Base-by-base conservation (phyloP, 2,329 filamentous ascomycete genomes). In the Raffaelea ambrosiae region DNA sequence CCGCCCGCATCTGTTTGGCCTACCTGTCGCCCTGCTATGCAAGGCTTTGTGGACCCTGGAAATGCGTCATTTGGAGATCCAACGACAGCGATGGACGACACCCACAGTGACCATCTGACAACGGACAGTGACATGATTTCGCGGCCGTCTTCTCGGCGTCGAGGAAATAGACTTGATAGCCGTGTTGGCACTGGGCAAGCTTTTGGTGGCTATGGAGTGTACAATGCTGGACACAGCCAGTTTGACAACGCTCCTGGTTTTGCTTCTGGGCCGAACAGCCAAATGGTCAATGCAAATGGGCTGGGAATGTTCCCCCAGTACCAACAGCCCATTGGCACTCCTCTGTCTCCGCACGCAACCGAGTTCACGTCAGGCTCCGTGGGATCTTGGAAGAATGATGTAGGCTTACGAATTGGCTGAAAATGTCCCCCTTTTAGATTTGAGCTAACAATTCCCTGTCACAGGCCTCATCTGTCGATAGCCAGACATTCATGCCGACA, bases 401-500 rank as follows among this genome's bases (percentile, higher is more conserved):
- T 74, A 61, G 60, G 67, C 61, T 18, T 29, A 7, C 13, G 7
- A 7, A 7, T 29, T 29, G 26, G 13, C 7, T 29, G 26, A 7
- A 7, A 29, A 20, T 20, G 18, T 20, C 19, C 11, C 1, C 3
- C 29, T 29, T 19, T 16, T 39, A n/a, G 20, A 1, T 7, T 29
- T 7, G 7, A 29, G 26, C 26, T 29, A 13, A 29, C 13, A 7
- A 13, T 29, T 29, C 26, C 26, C 13, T 7, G 7, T 29, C 7
- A 13, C 53, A 79, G 75, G 63, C 70, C 48, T 59, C 70, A 50
- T 60, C 70, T 19, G 61, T 73, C 0, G 79, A 84, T 52, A 76
- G 76, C 22, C 82, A 84, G 59, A 93, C 87, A 1, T 96, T 94
- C 62, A 71, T 96, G 23, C 83, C 86, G 11, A 84, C 89, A 3